These are phyloP conservation scores for Neofusicoccum cordaticola DNA, from an alignment of 2,329 filamentous ascomycete genomes.

Conservation along the genomic window DNA sequence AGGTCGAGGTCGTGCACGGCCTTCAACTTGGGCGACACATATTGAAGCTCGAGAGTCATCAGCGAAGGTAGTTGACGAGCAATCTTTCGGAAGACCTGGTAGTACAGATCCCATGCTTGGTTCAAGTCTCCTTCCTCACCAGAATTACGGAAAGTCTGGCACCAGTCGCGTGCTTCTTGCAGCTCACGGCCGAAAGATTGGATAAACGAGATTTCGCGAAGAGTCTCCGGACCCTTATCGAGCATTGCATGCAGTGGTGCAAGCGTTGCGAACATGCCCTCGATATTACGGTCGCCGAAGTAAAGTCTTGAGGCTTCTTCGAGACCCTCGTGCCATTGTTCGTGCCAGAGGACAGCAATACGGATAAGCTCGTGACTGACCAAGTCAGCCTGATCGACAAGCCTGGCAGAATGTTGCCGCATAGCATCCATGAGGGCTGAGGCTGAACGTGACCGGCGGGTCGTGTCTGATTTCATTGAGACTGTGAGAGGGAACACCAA, in stretches of 20 bases:
- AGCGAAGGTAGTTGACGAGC: conserved; percentile 89
- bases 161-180: conserved; percentile 93
- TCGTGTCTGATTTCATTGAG: conserved; percentile 92
- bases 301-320: conserved; percentile 96
- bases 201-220: conserved; percentile 94
- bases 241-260: conserved; percentile 89
- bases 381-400: conserved; percentile 92
- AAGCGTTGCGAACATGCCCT: conserved; percentile 92
- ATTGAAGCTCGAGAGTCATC: conserved; percentile 88
- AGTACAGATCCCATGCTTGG: conserved; percentile 98
- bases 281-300: conserved; percentile 95
- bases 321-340: conserved; percentile 96
- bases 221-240: conserved; percentile 84
- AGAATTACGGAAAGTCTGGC: conserved; percentile 84
- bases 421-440: conserved; percentile 96
- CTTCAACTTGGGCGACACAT: conserved; percentile 92
- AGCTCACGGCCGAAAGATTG: conserved; percentile 96
- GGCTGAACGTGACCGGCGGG: conserved; percentile 80
- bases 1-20: conserved; percentile 82
- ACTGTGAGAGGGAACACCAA: conserved; percentile 96
- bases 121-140: conserved; percentile 91
- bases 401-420: conserved; percentile 85
- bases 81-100: conserved; percentile 96
- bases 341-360: conserved; percentile 96
- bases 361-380: conserved; percentile 96